Conservation (phyloP, 2,329 filamentous ascomycete species). For the Cephalotrichum gorgonifer region DNA sequence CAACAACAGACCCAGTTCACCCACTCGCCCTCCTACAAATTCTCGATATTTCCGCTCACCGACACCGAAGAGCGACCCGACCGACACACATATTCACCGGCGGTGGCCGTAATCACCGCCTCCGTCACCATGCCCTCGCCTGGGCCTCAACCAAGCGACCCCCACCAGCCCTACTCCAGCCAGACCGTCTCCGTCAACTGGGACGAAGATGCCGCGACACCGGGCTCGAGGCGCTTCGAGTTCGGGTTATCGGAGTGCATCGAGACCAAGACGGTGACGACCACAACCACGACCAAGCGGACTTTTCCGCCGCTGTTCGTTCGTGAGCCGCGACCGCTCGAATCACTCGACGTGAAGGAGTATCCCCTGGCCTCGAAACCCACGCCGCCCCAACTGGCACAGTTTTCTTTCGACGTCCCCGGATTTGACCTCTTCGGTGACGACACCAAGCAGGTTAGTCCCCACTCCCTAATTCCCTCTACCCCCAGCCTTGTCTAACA, state of each 20-base stretch:
- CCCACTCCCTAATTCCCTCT: neutral
- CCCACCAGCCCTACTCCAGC: constrained; percentile 23
- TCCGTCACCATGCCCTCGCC: constrained; percentile 27
- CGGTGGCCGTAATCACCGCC: neutral
- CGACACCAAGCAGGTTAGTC: constrained; percentile 27
- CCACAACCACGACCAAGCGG: constrained; percentile 80
- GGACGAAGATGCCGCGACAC: constrained; percentile 26
- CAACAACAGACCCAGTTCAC: no score
- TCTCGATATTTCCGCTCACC: neutral
- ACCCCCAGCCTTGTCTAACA: neutral
- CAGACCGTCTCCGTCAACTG: constrained; percentile 37
- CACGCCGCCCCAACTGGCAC: constrained; percentile 68
- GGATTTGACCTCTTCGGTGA: constrained; percentile 28
- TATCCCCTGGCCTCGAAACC: constrained; percentile 80
- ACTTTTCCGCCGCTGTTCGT: constrained; percentile 79
- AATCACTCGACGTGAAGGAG: constrained; percentile 71
- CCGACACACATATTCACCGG: neutral
- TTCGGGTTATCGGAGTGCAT: constrained; percentile 55
- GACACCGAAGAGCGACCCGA: neutral
- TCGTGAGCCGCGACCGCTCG: constrained; percentile 58
- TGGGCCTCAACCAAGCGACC: constrained; percentile 9
- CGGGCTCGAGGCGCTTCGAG: constrained; percentile 30
- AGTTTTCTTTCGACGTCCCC: constrained; percentile 62
- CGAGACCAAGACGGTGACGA: constrained; percentile 68
- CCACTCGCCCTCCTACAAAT: no score